Base-by-base conservation (phyloP, 2,329 filamentous ascomycete genomes). In the Periconia macrospinosa region DNA sequence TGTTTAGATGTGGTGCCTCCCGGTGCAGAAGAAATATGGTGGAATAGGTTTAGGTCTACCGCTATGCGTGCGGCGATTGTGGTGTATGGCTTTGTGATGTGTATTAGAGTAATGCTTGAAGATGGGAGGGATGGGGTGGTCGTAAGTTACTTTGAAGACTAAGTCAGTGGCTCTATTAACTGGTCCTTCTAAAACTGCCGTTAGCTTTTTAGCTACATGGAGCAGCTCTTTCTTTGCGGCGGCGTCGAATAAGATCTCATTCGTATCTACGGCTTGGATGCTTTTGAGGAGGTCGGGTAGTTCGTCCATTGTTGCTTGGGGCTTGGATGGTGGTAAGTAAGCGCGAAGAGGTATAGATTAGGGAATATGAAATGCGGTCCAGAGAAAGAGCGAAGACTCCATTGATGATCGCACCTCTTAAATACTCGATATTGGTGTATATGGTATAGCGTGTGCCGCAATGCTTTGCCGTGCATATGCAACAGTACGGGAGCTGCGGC, bases 1-100 rank as follows among this genome's bases (percentile, higher is more conserved):
- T 54, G 27, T 45, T 49, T 42, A 11, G 52, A 66, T 61, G 55
- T 65, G 60, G 49, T 64, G 55, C 40, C 59, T 50, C 6, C 23
- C 15, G 41, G 17, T n/a, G 15, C 42, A 3, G 40, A 37, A 13
- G 33, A 20, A 14, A 59, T 54, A 33, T 49, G 43, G 14, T 54
- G 30, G 37, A 59, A 59, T 8, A 59, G 54, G 13, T 57, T 43
- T 19, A 59, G 30, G 17, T 57, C 54, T 1, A 59, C 47, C 6
- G 56, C 56, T 11, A 57, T 49, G 15, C 56, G 49, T 3, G 54
- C 54, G 3, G 54, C 51, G 23, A 56, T 49, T 6, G 51, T 41
- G 1, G 27, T 42, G 18, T 45, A 53, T 9, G 52, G 47, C 43
- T 55, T 44, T 33, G 17, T 14, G 6, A 2, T 19, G n/a, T n/a